phyloP scores from a whole-genome alignment of 148 eudicot genomes.

The Persicaria maculosa region DNA sequence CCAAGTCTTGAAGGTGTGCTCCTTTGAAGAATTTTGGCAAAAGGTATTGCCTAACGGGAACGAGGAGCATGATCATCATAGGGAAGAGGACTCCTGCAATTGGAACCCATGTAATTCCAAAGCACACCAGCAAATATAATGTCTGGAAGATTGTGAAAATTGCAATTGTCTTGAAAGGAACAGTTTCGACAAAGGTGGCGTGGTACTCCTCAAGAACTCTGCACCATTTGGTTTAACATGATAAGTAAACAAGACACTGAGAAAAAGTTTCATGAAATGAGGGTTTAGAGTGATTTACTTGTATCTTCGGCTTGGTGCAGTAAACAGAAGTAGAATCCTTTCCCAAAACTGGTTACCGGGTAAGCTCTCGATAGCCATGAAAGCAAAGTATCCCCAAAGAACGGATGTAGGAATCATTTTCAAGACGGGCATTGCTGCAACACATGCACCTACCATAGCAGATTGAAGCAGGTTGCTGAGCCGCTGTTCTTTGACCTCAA shows the following conservation, averaged over 20 bases:
- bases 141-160: conserved; percentile 72
- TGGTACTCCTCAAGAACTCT: conserved; percentile 89
- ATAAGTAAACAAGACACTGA: neutral
- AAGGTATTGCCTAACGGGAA: conserved; percentile 82
- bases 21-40: conserved; percentile 84
- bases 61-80: conserved; percentile 78
- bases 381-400: conserved; percentile 90
- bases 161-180: conserved; percentile 82
- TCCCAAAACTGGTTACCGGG: conserved; percentile 98
- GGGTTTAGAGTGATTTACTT: conserved; percentile 30
- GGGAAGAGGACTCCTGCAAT: conserved; percentile 86
- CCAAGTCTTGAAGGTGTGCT: conserved; percentile 77
- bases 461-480: conserved; percentile 78
- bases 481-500: conserved; percentile 93
- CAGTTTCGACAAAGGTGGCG: conserved; percentile 85
- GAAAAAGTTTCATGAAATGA: neutral
- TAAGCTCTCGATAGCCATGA: conserved; percentile 92
- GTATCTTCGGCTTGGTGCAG: conserved; percentile 85
- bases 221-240: conserved; percentile 13
- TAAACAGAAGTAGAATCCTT: conserved; percentile 70
- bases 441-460: conserved; percentile 77
- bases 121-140: conserved; percentile 56
- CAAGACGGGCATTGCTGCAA: conserved; percentile 84
- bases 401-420: conserved; percentile 89
- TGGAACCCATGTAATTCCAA: conserved; percentile 91